Evolutionary conservation across 1,284 basidiomycete genomes (phyloP), one percentile per base, ranked within the genome.

Genomic region (Cutaneotrichosporon sp.): DNA sequence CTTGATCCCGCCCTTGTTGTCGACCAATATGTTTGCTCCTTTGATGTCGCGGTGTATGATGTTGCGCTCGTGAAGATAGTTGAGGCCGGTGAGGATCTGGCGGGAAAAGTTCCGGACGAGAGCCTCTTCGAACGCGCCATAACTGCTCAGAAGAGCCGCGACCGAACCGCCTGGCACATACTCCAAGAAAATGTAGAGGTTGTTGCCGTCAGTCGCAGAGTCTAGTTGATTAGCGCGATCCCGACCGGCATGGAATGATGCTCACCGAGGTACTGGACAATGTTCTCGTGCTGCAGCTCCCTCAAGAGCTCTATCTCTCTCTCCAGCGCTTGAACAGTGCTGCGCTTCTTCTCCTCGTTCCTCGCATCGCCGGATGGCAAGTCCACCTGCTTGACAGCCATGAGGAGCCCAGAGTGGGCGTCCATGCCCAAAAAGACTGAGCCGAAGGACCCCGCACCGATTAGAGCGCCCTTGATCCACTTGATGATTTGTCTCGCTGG

Each of bases 311-410:
- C 97, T 64, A 99, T 99, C 80, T 99, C 97, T 36, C 89, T 85
- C 78, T 99, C 94, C 42, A 99, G 84, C 2, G 97, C 95, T 58
- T 87, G 92, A 8, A 97, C 85, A 95, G 98, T 98, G 78, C 86
- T 87, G 82, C 91, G 90, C 81, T 97, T 97, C 67, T 92, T 87
- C 73, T 95, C 93, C 72, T 95, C 91, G 73, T 93, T 95, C 24
- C 90, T 87, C 10, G 88, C 89, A 29, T 89, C 88, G 18, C 91
- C 90, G 2, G 64, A 66, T 0, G 93, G 92, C 29, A 99, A 84
- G 73, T 98, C 92, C 53, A 99, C 97, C 83, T 99, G 95, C 82
- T 99, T 99, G 67, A 99, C 97, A 27, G 97, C 97, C 97, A 99
- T 99, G 63, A 99, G 84, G 13, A 95, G 83, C 31, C 97, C 97